Percentiles rank a stretch among this genome's conserved stretches.
Conservation (phyloP, 2,329 filamentous ascomycete genomes). For the Diaporthe vaccinii region DNA sequence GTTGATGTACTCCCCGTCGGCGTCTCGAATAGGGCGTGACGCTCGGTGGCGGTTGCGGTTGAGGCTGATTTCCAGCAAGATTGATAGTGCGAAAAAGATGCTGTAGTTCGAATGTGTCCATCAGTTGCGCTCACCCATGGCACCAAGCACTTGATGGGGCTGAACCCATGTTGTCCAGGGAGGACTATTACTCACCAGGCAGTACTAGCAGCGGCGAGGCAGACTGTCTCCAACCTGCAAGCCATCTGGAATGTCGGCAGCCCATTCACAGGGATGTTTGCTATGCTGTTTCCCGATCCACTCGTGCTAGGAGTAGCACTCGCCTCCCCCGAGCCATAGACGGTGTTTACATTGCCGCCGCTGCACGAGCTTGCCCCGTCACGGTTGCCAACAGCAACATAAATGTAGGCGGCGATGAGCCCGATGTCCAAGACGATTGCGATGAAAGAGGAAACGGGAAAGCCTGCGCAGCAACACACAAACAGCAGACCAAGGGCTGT, state of each 20-base stretch:
- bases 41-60: slow-evolving; percentile 35
- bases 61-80: slow-evolving; percentile 63
- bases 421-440: slow-evolving; percentile 73
- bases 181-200: slow-evolving; percentile 63
- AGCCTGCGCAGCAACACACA: slow-evolving; percentile 75
- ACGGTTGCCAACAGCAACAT: slow-evolving; percentile 73
- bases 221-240: slow-evolving; percentile 73
- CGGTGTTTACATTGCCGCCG: slow-evolving; percentile 65
- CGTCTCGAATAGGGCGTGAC: slow-evolving; percentile 38
- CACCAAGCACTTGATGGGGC: no score
- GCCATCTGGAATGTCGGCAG: slow-evolving; percentile 49
- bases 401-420: slow-evolving; percentile 74
- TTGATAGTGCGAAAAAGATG: slow-evolving; percentile 74
- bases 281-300: slow-evolving; percentile 48
- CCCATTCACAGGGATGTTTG: slow-evolving; percentile 45
- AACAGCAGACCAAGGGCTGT: slow-evolving; percentile 71
- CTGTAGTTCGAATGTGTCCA: slow-evolving; percentile 49
- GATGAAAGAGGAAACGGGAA: slow-evolving; percentile 72
- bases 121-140: neutral
- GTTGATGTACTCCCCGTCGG: slow-evolving; percentile 40
- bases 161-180: neutral
- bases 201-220: slow-evolving; percentile 75
- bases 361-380: slow-evolving; percentile 69
- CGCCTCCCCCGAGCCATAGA: slow-evolving; percentile 68
- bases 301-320: slow-evolving; percentile 56